Conservation (phyloP, 768 basidiomycete species). For the Pisolithus microcarpus region DNA sequence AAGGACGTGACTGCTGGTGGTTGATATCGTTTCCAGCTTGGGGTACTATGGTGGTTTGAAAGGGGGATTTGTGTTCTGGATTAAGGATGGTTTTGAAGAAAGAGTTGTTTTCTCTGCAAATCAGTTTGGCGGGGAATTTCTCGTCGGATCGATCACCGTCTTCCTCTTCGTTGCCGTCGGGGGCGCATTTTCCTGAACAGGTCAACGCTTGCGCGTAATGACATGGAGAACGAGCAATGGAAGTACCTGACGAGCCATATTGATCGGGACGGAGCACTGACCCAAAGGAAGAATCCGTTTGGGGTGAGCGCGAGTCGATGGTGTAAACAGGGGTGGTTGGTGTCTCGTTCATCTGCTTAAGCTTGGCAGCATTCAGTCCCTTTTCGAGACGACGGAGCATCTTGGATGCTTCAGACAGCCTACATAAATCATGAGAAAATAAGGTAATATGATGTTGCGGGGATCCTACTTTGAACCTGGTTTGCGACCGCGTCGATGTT, state of each 20-base stretch:
- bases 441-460: not conserved
- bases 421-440: constrained; percentile 23
- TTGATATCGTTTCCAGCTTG: constrained; percentile 29
- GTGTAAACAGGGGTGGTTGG: constrained; percentile 28
- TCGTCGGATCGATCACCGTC: constrained; percentile 56
- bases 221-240: not conserved
- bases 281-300: constrained; percentile 23
- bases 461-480: constrained; percentile 75
- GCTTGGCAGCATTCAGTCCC: constrained; percentile 68
- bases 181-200: constrained; percentile 20
- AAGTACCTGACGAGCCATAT: constrained; percentile 24
- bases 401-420: constrained; percentile 83
- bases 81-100: constrained; percentile 84
- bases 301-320: constrained; percentile 24
- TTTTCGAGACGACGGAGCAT: constrained; percentile 85
- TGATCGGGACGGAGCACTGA: constrained; percentile 25
- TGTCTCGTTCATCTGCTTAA: constrained; percentile 47
- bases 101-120: constrained; percentile 68
- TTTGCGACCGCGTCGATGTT: constrained; percentile 82
- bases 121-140: constrained; percentile 69
- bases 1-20: constrained; percentile 29
- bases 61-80: constrained; percentile 48
- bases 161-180: constrained; percentile 54
- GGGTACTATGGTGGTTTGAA: constrained; percentile 18
- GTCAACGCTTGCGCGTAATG: constrained; percentile 2